These are phyloP conservation scores for Hanseniaspora gamundiae DNA, from an alignment of 1,139 yeast genomes.

Conservation along the genomic window DNA sequence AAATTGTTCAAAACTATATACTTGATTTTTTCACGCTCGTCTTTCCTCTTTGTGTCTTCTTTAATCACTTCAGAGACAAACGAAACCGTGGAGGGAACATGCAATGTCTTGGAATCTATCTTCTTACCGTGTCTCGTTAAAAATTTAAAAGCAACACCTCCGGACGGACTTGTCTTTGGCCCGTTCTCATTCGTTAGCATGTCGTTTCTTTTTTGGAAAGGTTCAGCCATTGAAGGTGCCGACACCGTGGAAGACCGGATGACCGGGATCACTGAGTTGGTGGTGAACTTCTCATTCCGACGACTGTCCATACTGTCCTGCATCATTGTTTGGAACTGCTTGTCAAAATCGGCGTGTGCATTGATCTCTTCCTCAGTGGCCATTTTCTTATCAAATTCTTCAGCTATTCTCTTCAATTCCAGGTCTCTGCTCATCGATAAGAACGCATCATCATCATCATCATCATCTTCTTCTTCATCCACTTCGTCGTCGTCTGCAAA, in stretches of 20 bases:
- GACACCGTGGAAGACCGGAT: neutral
- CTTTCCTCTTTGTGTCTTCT: conserved; percentile 26
- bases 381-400: conserved; percentile 26
- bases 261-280: conserved; percentile 4
- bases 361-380: conserved; percentile 32
- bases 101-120: conserved; percentile 32
- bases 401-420: conserved; percentile 23
- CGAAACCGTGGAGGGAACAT: conserved; percentile 36
- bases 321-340: conserved; percentile 39
- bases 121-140: conserved; percentile 41
- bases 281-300: conserved; percentile 19
- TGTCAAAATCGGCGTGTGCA: conserved; percentile 41
- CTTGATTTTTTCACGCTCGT: conserved; percentile 28
- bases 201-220: too few species aligned
- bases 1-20: conserved; percentile 24
- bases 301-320: conserved; percentile 36
- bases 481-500: conserved; percentile 17
- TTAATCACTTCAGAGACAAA: conserved; percentile 34
- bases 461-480: conserved; percentile 17
- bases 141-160: conserved; percentile 37
- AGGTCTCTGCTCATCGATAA: conserved; percentile 20
- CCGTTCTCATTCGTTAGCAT: too few species aligned
- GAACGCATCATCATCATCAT: neutral
- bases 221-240: too few species aligned
- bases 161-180: conserved; percentile 11